These are phyloP conservation scores for Cercospora canescens DNA, from an alignment of 2,329 filamentous ascomycete species.

Conservation along the genomic window DNA sequence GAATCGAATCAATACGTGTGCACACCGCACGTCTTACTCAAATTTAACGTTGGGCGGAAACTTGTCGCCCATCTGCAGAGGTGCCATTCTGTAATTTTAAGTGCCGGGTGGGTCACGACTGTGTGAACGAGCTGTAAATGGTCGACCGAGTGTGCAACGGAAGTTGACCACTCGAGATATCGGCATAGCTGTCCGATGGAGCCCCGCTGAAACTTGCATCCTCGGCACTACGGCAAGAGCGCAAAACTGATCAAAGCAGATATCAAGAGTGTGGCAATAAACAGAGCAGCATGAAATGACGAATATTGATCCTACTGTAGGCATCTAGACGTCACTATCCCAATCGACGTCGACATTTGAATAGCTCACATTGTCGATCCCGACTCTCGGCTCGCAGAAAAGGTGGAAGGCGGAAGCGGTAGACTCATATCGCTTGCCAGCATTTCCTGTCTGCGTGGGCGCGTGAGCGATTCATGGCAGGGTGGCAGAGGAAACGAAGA, in stretches of 20 bases:
- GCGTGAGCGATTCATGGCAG: background rate
- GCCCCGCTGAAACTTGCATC: conserved; percentile 1
- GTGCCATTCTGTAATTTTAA: conserved; percentile 25
- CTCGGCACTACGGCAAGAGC: background rate
- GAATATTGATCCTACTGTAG: background rate
- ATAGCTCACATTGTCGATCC: background rate
- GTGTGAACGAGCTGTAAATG: background rate
- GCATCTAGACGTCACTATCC: background rate
- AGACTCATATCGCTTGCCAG: conserved; percentile 8
- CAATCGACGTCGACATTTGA: background rate
- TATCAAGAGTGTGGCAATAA: background rate
- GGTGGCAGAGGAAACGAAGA: conserved; percentile 8
- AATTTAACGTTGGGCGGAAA: conserved; percentile 83
- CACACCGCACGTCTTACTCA: conserved; percentile 53
- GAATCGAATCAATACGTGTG: conserved; percentile 31
- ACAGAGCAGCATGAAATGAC: background rate
- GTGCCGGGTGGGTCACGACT: background rate
- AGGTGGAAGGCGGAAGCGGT: conserved; percentile 7
- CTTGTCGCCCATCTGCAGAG: conserved; percentile 75
- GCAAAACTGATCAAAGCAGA: background rate
- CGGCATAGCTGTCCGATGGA: background rate
- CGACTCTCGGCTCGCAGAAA: background rate
- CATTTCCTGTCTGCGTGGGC: background rate
- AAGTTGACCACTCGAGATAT: background rate
- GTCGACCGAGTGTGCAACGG: background rate